Evolutionary conservation across 306 rosid genomes (phyloP), one percentile per base, ranked within the genome.

Genomic region (Trifolium subterraneum): DNA sequence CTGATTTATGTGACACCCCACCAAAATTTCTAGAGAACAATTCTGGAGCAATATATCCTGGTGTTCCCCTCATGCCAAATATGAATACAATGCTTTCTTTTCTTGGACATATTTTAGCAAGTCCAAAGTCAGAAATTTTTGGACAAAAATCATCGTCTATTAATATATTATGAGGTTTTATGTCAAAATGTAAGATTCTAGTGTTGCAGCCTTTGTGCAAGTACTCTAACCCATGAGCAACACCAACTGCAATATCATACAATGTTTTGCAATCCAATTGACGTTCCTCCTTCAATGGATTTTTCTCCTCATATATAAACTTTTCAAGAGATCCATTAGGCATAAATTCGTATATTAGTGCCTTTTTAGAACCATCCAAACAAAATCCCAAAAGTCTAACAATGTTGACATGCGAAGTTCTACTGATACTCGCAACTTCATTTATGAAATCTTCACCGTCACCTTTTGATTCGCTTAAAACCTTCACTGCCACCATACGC

Each of bases 41-140:
- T 13, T 76, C 75, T 0, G 81, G 85, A 1, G 79, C 90, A 75
- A 55, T 55, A 19, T 54, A 55, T 22, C 35, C 62, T 0, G 62
- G 62, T 22, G 62, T 55, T 8, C 86, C 87, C 45, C 87, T 81
- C 0, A 82, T 71, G 7, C 71, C 55, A 38, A 65, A 3, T 59
- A 76, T 35, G 0, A 88, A 86, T 7, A 84, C 64, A 1, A 54
- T 33, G 4, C 88, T 87, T 8, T 79, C 86, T 0, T 65, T 62
- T 4, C 16, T 52, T 0, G 20, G 29, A 7, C 88, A 84, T 4
- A 87, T 31, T 77, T 79, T 87, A 8, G 88, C 81, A 29, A 84
- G 86, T 25, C 88, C 88, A 12, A 86, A 86, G 52, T 86, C 90
- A 0, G 84, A 54, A 39, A 84, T 76, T 41, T 81, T 84, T 0